These are phyloP conservation scores for Dipodascus albidus DNA, from an alignment of 805 yeast genomes.

Conservation along the genomic window DNA sequence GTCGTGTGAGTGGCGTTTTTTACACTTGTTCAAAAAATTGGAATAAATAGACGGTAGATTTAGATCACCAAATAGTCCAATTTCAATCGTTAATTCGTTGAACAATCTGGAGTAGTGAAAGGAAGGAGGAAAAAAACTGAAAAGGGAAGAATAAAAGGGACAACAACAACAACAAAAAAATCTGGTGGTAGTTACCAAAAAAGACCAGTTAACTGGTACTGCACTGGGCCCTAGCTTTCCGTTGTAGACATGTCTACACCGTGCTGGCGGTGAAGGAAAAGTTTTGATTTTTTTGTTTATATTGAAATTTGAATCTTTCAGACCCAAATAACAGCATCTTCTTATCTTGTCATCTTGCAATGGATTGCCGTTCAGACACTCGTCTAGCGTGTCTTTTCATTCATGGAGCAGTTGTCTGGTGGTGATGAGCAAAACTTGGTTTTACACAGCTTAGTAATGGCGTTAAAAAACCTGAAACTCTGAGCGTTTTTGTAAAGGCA, in stretches of 20 bases:
- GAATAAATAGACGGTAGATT: background rate
- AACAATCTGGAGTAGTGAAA: background rate
- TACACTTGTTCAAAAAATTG: too few species aligned
- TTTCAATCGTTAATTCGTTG: background rate
- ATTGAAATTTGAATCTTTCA: too few species aligned
- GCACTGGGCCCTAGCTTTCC: background rate
- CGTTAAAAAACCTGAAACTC: too few species aligned
- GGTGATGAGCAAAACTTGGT: too few species aligned
- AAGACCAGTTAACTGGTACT: too few species aligned
- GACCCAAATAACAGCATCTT: background rate
- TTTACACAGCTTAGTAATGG: too few species aligned
- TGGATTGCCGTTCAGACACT: background rate
- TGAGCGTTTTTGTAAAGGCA: too few species aligned
- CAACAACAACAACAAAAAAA: background rate
- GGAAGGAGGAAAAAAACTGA: background rate
- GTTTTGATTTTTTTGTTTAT: too few species aligned
- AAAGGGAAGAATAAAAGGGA: background rate
- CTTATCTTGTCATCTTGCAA: background rate
- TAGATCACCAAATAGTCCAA: background rate
- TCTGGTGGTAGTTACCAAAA: background rate
- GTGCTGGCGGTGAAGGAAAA: too few species aligned
- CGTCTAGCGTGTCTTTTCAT: too few species aligned
- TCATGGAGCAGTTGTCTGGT: too few species aligned
- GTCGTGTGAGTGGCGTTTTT: conserved; percentile 1
- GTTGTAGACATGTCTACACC: background rate